phyloP scores from a whole-genome alignment of 768 basidiomycete genomes.

The Trametes villosa region DNA sequence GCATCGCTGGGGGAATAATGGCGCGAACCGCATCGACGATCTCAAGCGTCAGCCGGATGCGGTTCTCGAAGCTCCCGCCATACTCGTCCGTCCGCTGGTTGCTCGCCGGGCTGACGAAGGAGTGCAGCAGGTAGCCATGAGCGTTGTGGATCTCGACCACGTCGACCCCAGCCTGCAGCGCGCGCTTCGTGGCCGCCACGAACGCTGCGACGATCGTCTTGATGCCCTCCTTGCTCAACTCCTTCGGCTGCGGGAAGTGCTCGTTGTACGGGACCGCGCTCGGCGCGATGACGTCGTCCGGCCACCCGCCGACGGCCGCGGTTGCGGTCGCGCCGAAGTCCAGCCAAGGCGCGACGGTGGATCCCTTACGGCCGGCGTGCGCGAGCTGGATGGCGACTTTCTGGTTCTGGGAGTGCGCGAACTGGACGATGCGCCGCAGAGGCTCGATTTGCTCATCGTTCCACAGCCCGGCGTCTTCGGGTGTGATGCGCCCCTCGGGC shows the following conservation, averaged over 20 bases:
- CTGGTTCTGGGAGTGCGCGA: constrained; percentile 70
- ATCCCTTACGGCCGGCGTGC: constrained; percentile 77
- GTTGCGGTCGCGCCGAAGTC: constrained; percentile 47
- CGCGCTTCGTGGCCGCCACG: constrained; percentile 52
- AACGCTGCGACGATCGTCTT: constrained; percentile 60
- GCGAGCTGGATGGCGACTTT: constrained; percentile 78
- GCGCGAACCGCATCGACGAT: constrained; percentile 66
- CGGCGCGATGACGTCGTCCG: constrained; percentile 48
- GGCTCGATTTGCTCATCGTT: constrained; percentile 56
- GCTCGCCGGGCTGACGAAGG: constrained; percentile 42
- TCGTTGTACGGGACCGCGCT: constrained; percentile 51
- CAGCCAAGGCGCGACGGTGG: constrained; percentile 65
- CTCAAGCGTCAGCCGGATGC: constrained; percentile 61
- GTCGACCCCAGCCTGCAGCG: constrained; percentile 55
- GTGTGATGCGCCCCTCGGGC: constrained; percentile 63
- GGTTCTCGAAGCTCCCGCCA: constrained; percentile 53
- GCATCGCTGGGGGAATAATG: constrained; percentile 61
- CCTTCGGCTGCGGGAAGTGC: constrained; percentile 56
- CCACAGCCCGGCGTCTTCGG: constrained; percentile 66
- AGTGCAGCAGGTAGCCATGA: constrained; percentile 32
- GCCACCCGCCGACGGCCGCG: constrained; percentile 45
- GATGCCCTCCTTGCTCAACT: constrained; percentile 60
- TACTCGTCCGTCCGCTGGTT: constrained; percentile 52
- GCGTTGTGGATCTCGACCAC: constrained; percentile 34
- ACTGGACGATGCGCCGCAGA: constrained; percentile 60